Conservation (phyloP, 148 eudicot species). For the Selenicereus undatus region DNA sequence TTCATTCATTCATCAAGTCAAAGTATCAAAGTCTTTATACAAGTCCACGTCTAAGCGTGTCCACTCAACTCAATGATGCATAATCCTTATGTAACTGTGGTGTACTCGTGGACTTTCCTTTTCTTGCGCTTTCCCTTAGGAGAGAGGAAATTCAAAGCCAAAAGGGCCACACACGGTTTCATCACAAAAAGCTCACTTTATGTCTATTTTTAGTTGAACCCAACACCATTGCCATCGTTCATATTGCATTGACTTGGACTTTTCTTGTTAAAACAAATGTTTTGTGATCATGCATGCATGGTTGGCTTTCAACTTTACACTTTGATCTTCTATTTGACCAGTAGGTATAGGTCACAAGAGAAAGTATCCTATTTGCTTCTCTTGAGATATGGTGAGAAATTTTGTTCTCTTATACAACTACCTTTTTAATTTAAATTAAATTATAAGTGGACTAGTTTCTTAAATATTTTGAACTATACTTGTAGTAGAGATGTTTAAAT, state of each 20-base stretch:
- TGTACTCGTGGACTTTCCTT: background rate
- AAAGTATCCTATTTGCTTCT: no score
- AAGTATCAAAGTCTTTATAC: background rate
- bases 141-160: background rate
- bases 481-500: no score
- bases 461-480: no score
- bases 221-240: background rate
- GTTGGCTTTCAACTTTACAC: background rate
- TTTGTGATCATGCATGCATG: background rate
- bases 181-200: background rate
- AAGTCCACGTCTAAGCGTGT: background rate
- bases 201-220: background rate
- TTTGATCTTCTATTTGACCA: background rate
- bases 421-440: no score
- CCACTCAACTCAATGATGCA: background rate
- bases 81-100: background rate
- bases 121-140: background rate
- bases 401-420: no score
- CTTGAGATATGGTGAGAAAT: no score
- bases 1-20: background rate
- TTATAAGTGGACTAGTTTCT: no score
- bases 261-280: background rate
- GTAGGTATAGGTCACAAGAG: background rate
- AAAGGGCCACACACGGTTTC: background rate
- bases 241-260: conserved; percentile 1